Percentiles rank a stretch among this genome's conserved stretches.
These are phyloP conservation scores for Fusarium chuoi DNA, from an alignment of 2,329 filamentous ascomycete species.

Conservation along the genomic window DNA sequence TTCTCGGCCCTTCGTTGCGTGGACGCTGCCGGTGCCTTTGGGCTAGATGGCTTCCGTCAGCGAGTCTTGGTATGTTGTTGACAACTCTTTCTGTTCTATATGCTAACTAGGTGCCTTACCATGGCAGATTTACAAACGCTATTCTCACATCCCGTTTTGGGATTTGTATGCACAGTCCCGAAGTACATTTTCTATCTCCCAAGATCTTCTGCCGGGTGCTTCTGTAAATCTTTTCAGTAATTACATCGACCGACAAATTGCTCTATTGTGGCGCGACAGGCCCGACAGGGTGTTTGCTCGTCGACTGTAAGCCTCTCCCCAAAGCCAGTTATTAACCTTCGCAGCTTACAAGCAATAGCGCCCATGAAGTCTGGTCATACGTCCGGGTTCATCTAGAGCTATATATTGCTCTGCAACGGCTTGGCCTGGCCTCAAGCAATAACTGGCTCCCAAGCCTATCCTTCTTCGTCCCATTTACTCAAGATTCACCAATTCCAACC, in stretches of 20 bases:
- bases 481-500: constrained; percentile 60
- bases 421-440: constrained; percentile 57
- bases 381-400: constrained; percentile 62
- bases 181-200: constrained; percentile 45
- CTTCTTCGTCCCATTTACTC: constrained; percentile 67
- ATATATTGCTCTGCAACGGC: constrained; percentile 63
- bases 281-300: constrained; percentile 37
- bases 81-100: not conserved
- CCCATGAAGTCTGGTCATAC: constrained; percentile 53
- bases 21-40: constrained; percentile 60
- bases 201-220: constrained; percentile 49
- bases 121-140: constrained; percentile 62
- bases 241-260: constrained; percentile 44
- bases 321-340: not conserved
- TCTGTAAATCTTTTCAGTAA: constrained; percentile 45
- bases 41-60: constrained; percentile 62
- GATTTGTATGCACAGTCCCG: constrained; percentile 50
- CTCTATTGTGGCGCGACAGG: constrained; percentile 40
- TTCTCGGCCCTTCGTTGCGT: constrained; percentile 48
- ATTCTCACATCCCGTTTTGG: constrained; percentile 61
- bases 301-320: constrained; percentile 41
- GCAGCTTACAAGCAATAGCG: constrained; percentile 38
- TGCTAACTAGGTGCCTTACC: constrained; percentile 15
- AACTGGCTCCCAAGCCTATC: constrained; percentile 56
- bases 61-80: constrained; percentile 60